phyloP scores from a whole-genome alignment of 2,329 filamentous ascomycete genomes.

The Penicillium brevicompactum region DNA sequence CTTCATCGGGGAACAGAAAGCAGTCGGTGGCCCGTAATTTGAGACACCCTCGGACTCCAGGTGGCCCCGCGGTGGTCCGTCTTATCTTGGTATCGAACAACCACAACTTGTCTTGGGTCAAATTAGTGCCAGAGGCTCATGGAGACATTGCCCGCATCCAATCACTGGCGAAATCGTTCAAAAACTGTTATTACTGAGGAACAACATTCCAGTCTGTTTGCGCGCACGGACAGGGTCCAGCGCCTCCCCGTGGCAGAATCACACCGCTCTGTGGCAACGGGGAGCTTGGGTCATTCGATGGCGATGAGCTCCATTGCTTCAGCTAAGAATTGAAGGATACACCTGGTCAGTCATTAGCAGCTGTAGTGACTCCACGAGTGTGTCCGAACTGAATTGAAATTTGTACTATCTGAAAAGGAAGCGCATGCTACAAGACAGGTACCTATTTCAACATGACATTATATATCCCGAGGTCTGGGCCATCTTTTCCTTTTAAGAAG shows the following conservation, averaged over 20 bases:
- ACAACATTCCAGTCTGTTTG: conserved; percentile 4
- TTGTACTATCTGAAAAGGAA: too few species aligned
- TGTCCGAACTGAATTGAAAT: too few species aligned
- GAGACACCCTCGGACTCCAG: background rate
- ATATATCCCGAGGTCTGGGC: too few species aligned
- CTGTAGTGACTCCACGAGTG: too few species aligned
- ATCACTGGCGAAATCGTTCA: background rate
- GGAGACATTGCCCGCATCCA: background rate
- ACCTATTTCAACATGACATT: too few species aligned
- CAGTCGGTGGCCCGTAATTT: conserved; percentile 5
- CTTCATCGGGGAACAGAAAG: conserved; percentile 29
- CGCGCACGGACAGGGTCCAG: conserved; percentile 10
- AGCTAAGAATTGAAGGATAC: too few species aligned
- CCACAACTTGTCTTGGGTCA: background rate
- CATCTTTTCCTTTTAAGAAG: too few species aligned
- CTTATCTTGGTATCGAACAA: background rate
- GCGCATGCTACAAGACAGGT: too few species aligned
- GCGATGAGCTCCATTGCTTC: too few species aligned
- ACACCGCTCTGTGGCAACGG: conserved; percentile 3
- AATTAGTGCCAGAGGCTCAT: background rate
- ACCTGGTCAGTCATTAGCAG: too few species aligned
- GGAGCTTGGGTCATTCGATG: too few species aligned
- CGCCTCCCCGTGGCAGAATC: conserved; percentile 9
- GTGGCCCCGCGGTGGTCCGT: conserved; percentile 5
- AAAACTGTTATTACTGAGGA: background rate